Percentiles rank a stretch among this genome's conserved stretches.
Evolutionary conservation across 2,329 filamentous ascomycete genomes (phyloP).

Genomic region (Ophiostoma triangulosporum): DNA sequence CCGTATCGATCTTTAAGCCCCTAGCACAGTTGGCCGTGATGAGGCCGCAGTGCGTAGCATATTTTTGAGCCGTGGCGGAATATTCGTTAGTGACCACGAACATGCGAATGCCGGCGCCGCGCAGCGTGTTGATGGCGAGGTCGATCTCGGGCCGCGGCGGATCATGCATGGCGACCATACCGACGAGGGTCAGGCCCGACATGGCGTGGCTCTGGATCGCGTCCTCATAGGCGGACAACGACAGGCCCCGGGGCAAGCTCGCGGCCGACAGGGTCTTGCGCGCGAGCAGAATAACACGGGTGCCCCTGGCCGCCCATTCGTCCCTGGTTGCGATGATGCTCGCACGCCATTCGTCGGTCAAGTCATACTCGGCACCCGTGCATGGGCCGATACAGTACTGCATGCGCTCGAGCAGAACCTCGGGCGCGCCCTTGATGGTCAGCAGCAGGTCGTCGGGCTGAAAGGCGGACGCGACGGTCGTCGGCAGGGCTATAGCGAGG

Average conservation of each 20-base stretch:
- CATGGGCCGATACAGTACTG: constrained; percentile 36
- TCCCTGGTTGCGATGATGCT: constrained; percentile 49
- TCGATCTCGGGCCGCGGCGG: constrained; percentile 62
- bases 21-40: constrained; percentile 30
- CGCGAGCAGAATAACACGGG: constrained; percentile 53
- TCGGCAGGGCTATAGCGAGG: constrained; percentile 25
- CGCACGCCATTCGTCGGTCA: constrained; percentile 31
- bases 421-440: constrained; percentile 69
- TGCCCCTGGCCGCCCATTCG: constrained; percentile 53
- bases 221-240: constrained; percentile 39
- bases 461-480: constrained; percentile 23
- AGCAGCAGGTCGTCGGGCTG: constrained; percentile 33
- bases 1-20: constrained; percentile 36
- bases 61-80: constrained; percentile 58
- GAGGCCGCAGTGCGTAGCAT: constrained; percentile 60
- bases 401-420: constrained; percentile 55
- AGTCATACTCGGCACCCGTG: constrained; percentile 36
- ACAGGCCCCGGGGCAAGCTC: constrained; percentile 25
- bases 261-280: constrained; percentile 39
- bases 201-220: constrained; percentile 41
- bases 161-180: constrained; percentile 66
- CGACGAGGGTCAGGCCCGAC: constrained; percentile 52
- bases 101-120: constrained; percentile 58
- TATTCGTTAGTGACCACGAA: constrained; percentile 78
- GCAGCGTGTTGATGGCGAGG: constrained; percentile 49